Evolutionary conservation across 2,329 filamentous ascomycete genomes (phyloP), one percentile per base, ranked within the genome.

Genomic region (Diaporthe sp.): DNA sequence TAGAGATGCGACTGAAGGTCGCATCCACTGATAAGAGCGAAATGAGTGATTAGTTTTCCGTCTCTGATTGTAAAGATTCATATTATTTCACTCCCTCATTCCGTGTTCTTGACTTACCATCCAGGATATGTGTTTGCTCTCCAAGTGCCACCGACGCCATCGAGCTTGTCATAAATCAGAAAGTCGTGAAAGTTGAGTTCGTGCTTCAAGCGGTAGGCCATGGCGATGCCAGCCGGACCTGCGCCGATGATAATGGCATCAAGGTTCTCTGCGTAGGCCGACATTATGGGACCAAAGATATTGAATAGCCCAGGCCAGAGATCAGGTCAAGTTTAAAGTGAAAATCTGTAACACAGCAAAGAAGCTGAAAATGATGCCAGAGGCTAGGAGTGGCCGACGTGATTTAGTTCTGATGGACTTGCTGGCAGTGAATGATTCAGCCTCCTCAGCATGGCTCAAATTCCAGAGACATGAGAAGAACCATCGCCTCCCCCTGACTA

Each of bases 171-270:
- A 33, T 67, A 66, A 45, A 72, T 66, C 28, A 52, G 30, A 28
- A 72, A 72, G 55, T 72, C 70, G n/a, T 66, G 57, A 45, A 72
- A 66, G 22, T 66, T 47, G n/a, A 72, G 70, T 45, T 72, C 45
- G 45, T 66, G 57, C 57, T 72, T 72, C 33, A 72, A 35, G 25
- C 45, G 70, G n/a, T 72, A 66, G 58, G 58, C 70, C 70, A 72
- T 72, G 28, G 70, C 58, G 40, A 72, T 72, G 25, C 70, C 70
- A 4, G 70, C 45, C 4, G 70, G 70, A 30, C 70, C 70, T 45
- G 70, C 70, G 8, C 70, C 70, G 2, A 72, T 42, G 45, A 70
- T 70, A 35, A 69, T 40, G 47, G 47, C 47, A 40, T 69, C 52
- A 40, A 69, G 17, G 13, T 69, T 40, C 25, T 69, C 55, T 69